Conservation (phyloP, 2,329 filamentous ascomycete genomes). For the Cercospora janseana region DNA sequence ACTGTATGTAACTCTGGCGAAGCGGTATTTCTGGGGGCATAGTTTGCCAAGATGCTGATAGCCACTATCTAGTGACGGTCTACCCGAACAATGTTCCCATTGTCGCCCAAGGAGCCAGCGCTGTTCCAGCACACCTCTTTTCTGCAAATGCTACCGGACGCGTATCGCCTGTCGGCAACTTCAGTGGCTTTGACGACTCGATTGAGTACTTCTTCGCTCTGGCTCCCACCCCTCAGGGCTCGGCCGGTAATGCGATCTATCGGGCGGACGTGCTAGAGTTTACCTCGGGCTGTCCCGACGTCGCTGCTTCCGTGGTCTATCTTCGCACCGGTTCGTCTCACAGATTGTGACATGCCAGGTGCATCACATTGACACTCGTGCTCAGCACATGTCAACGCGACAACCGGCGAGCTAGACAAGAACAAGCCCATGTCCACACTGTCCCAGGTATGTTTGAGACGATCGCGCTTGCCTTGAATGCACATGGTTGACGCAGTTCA, state of each 20-base stretch:
- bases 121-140: slow-evolving; percentile 45
- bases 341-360: not conserved
- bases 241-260: slow-evolving; percentile 29
- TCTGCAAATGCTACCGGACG: slow-evolving; percentile 41
- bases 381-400: slow-evolving; percentile 11
- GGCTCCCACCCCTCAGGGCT: slow-evolving; percentile 35
- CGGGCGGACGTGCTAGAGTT: slow-evolving; percentile 31
- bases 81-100: slow-evolving; percentile 44
- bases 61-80: slow-evolving; percentile 25
- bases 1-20: not conserved
- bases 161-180: slow-evolving; percentile 46
- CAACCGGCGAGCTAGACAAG: slow-evolving; percentile 18
- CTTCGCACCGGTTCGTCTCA: slow-evolving; percentile 16
- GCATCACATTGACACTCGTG: not conserved
- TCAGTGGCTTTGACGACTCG: slow-evolving; percentile 44
- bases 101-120: slow-evolving; percentile 37
- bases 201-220: slow-evolving; percentile 50
- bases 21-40: no score
- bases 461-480: not conserved
- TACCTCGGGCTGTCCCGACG: slow-evolving; percentile 27
- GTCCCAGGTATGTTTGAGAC: slow-evolving; percentile 17
- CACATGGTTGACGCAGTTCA: no score
- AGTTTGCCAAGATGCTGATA: no score
- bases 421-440: slow-evolving; percentile 18
- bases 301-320: slow-evolving; percentile 28